Base-by-base conservation (phyloP, 148 eudicot genomes). In the Simmondsia chinensis region DNA sequence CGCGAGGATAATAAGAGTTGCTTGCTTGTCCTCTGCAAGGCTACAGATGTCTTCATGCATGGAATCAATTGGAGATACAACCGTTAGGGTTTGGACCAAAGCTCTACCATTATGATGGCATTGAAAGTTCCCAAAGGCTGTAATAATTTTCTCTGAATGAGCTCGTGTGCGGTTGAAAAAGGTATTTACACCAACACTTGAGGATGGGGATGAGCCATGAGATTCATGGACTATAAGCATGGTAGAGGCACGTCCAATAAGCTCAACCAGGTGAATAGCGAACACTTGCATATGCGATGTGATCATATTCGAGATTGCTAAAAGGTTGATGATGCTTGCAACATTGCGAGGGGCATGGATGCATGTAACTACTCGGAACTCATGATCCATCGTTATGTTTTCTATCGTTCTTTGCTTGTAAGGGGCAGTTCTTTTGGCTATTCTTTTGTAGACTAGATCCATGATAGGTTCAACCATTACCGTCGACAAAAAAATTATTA, bases 31-130 rank as follows among this genome's bases (percentile, higher is more conserved):
- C 36, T 66, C 69, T 3, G 85, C 86, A 2, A 78, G 24, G 26
- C 46, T 52, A 37, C 85, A 71, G 0, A 82, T 73, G 41, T 82
- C 82, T n/a, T 66, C 86, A 30, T 75, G 79, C 70, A 82, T 78
- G 3, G 66, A 55, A 33, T 65, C 52, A 27, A 57, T 26, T 0
- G 82, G 58, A 1, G 77, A 69, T 2, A 72, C 65, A 6, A 75
- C 59, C 0, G 76, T 70, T 7, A 69, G 43, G 5, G 46, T 20
- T 13, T 75, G 73, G 14, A 72, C 33, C 9, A 43, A 18, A 7
- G 12, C 40, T 54, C 26, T 43, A n/a, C n/a, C 55, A 23, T 2
- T 39, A 9, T 65, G 58, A 0, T n/a, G 26, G 5, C 33, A 64
- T 50, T 50, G 54, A 18, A 50, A 79, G 4, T 60, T 75, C 16